phyloP scores from a whole-genome alignment of 345 rosid species.

The Firmiana major region DNA sequence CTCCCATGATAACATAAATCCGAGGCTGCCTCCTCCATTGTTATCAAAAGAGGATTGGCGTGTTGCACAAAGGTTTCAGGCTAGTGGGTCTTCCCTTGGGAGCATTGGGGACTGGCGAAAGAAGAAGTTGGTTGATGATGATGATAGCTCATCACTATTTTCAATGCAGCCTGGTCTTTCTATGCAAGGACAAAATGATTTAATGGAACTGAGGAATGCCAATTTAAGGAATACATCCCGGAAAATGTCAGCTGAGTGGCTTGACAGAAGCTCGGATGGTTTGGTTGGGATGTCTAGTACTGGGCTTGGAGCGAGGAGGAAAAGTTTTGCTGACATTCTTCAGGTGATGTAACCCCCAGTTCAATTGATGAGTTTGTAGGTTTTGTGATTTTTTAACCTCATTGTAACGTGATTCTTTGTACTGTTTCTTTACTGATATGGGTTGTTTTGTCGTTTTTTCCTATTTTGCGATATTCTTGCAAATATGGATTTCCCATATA shows the following conservation, averaged over 20 bases:
- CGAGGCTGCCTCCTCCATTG: slow-evolving; percentile 81
- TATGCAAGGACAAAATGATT: slow-evolving; percentile 58
- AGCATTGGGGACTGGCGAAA: slow-evolving; percentile 56
- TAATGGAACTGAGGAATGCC: slow-evolving; percentile 59
- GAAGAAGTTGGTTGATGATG: slow-evolving; percentile 28
- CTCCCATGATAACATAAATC: slow-evolving; percentile 70
- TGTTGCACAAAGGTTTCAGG: slow-evolving; percentile 76
- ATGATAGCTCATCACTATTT: slow-evolving; percentile 56
- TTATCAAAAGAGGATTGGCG: slow-evolving; percentile 94
- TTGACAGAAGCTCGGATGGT: slow-evolving; percentile 41
- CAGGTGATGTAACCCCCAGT: slow-evolving; percentile 44
- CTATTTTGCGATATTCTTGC: background rate
- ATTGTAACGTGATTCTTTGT: background rate
- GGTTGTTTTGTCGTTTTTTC: background rate
- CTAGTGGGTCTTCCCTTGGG: slow-evolving; percentile 46
- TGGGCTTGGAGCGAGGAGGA: slow-evolving; percentile 73
- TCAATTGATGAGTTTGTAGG: background rate
- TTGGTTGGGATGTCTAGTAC: slow-evolving; percentile 34
- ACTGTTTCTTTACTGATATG: background rate
- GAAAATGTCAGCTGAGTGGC: slow-evolving; percentile 46
- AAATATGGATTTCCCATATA: background rate
- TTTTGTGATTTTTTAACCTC: background rate
- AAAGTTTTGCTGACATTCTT: slow-evolving; percentile 95
- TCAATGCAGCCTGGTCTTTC: slow-evolving; percentile 69
- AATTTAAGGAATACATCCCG: slow-evolving; percentile 34